Conservation (phyloP, 2,329 filamentous ascomycete species). For the Bipolaris cookei region DNA sequence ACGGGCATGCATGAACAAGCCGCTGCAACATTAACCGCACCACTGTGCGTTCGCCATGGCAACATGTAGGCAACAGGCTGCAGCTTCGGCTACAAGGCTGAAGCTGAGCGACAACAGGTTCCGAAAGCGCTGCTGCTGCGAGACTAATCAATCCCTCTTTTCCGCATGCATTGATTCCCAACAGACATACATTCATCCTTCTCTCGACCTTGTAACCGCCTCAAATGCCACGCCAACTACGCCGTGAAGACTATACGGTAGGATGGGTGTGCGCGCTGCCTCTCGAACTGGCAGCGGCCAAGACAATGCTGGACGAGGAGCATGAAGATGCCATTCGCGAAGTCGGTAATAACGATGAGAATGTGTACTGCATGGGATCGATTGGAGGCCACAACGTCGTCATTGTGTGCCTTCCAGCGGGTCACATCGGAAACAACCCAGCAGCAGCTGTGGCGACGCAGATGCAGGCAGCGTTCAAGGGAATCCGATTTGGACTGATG, state of each 20-base stretch:
- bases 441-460: conserved; percentile 39
- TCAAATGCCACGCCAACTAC: conserved; percentile 13
- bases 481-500: conserved; percentile 49
- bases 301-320: conserved; percentile 17
- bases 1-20: too few species aligned
- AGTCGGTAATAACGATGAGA: conserved; percentile 35
- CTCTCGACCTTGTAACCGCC: not conserved
- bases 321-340: conserved; percentile 28
- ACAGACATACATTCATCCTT: not conserved
- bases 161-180: not conserved
- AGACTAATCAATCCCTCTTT: conserved; percentile 5
- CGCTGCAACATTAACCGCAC: not conserved
- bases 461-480: conserved; percentile 36
- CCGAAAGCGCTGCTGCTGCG: not conserved
- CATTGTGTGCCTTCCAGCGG: conserved; percentile 33
- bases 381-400: conserved; percentile 25
- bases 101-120: too few species aligned
- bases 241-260: conserved; percentile 22
- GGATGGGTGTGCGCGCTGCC: conserved; percentile 27
- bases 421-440: conserved; percentile 33
- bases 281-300: conserved; percentile 20
- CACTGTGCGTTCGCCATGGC: not conserved
- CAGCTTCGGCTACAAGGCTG: too few species aligned
- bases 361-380: conserved; percentile 25
- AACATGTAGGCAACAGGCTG: too few species aligned